Percentiles rank a stretch among this genome's conserved stretches.
These are phyloP conservation scores for Raddia distichophylla DNA, from an alignment of 176 grass and related monocot genomes.

Conservation along the genomic window DNA sequence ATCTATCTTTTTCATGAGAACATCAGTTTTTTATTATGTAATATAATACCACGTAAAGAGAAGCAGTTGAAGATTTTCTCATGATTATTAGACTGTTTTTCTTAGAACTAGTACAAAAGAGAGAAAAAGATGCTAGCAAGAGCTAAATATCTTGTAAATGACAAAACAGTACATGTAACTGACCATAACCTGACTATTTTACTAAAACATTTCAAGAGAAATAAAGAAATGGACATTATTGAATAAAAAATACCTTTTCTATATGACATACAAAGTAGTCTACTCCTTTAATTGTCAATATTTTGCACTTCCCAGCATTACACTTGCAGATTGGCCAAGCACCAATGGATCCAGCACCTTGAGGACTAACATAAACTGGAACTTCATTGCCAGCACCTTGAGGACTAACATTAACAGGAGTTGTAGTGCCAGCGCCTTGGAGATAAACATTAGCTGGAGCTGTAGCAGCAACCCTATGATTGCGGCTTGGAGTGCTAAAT, in stretches of 20 bases:
- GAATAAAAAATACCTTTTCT: slow-evolving; percentile 55
- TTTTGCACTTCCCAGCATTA: slow-evolving; percentile 57
- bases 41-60: background rate
- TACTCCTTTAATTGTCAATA: background rate
- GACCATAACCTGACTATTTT: background rate
- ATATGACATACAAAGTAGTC: slow-evolving; percentile 59
- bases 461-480: background rate
- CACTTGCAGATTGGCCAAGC: slow-evolving; percentile 49
- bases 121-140: slow-evolving; percentile 23
- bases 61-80: background rate
- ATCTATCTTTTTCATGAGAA: background rate
- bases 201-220: slow-evolving; percentile 13
- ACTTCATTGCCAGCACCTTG: slow-evolving; percentile 8
- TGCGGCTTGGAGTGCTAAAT: background rate
- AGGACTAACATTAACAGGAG: slow-evolving; percentile 39
- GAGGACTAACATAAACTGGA: slow-evolving; percentile 36
- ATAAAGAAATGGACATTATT: background rate
- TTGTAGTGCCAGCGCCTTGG: slow-evolving; percentile 1
- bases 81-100: background rate
- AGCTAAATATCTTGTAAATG: slow-evolving; percentile 32
- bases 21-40: background rate
- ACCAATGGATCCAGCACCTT: slow-evolving; percentile 28
- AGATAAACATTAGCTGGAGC: slow-evolving; percentile 38
- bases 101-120: background rate
- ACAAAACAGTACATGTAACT: background rate